Conservation (phyloP, 192 early-diverging fungal species). For the Coemansia sp. region DNA sequence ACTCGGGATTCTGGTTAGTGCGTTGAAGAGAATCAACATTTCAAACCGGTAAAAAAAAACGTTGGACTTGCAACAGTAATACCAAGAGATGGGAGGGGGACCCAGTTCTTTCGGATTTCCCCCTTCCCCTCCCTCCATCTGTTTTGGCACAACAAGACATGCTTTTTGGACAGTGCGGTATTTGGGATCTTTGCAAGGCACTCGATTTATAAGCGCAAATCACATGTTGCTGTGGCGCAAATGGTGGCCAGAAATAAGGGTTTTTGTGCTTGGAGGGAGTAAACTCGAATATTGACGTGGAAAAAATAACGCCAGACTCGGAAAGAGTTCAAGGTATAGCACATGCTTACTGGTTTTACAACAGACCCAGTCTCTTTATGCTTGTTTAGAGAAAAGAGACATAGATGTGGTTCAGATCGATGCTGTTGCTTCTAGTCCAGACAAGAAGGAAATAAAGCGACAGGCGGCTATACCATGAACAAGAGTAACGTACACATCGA, state of each 20-base stretch:
- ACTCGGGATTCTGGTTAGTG: neutral
- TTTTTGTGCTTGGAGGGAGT: no score
- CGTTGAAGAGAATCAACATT: neutral
- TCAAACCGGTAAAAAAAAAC: neutral
- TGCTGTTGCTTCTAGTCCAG: neutral
- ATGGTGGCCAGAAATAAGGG: neutral
- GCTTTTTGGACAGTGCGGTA: no score
- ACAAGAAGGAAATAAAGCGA: neutral
- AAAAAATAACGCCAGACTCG: neutral
- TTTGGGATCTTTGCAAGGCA: neutral
- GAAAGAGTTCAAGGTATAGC: no score
- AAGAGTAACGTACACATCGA: constrained; percentile 3
- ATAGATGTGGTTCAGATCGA: neutral
- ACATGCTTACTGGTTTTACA: no score
- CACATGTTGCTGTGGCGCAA: neutral
- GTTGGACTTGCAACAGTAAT: no score
- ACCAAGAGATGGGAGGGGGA: no score
- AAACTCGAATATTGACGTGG: neutral
- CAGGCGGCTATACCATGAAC: no score
- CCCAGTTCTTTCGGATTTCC: no score
- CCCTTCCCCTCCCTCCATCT: no score
- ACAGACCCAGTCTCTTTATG: no score
- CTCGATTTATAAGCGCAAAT: neutral
- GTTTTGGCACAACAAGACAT: no score
- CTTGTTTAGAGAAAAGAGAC: no score